A percentile compares a stretch with the other conserved stretches of the same genome.
These are phyloP conservation scores for Breynia disticha DNA, from an alignment of 441 rosid genomes.

Conservation along the genomic window DNA sequence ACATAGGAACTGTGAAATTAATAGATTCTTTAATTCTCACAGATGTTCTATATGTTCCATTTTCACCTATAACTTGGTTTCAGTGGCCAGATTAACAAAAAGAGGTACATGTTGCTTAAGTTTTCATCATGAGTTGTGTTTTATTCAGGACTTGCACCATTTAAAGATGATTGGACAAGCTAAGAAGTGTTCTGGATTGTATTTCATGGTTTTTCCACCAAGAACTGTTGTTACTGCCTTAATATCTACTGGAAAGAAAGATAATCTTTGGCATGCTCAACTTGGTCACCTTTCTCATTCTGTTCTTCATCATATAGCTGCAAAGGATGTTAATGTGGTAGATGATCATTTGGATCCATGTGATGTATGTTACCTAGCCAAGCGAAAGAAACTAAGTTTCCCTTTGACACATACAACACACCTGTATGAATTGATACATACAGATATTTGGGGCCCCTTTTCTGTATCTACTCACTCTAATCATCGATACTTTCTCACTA, in stretches of 20 bases:
- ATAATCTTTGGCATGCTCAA: neutral
- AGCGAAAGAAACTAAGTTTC: neutral
- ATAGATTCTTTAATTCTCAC: neutral
- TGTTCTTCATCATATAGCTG: neutral
- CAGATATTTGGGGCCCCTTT: slow-evolving; percentile 1
- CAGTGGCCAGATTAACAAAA: neutral
- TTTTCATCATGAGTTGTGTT: neutral
- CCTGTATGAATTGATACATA: neutral
- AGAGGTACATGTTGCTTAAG: neutral
- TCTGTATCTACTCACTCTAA: neutral
- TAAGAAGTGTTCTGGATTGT: neutral
- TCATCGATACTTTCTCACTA: neutral
- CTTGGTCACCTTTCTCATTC: neutral
- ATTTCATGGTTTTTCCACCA: neutral
- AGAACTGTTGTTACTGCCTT: too few relatives aligned
- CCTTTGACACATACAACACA: too few relatives aligned
- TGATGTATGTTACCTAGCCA: neutral
- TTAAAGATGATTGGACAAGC: neutral
- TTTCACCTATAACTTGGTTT: neutral
- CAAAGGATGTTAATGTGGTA: too few relatives aligned
- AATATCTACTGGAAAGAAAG: neutral
- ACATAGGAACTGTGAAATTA: neutral
- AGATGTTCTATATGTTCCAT: neutral
- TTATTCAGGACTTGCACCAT: neutral
- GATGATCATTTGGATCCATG: neutral